Evolutionary conservation across 768 basidiomycete species (phyloP).

Genomic region (Gymnopilus dilepis): DNA sequence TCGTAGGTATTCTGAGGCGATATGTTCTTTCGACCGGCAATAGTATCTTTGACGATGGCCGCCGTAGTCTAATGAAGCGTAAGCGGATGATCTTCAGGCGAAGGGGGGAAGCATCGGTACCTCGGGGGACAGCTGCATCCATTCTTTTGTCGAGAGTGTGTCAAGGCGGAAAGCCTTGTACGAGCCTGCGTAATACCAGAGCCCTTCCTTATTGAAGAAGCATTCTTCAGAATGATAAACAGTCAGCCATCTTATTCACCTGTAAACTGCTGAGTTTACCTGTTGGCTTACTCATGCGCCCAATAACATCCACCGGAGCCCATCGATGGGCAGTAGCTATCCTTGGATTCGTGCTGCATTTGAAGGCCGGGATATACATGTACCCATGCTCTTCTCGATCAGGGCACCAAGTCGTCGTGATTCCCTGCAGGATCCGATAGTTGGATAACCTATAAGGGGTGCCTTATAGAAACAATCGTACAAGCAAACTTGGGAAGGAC

Average conservation of each 20-base stretch:
- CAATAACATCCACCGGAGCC: conserved; percentile 65
- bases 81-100: not conserved
- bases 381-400: conserved; percentile 86
- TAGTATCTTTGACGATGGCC: conserved; percentile 72
- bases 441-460: conserved; percentile 56
- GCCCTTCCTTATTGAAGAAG: conserved; percentile 80
- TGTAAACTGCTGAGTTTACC: conserved; percentile 47
- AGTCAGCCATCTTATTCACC: not conserved
- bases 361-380: conserved; percentile 73
- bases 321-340: conserved; percentile 80
- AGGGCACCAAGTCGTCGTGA: conserved; percentile 79
- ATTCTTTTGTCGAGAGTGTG: conserved; percentile 70
- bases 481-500: too few species aligned
- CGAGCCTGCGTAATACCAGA: conserved; percentile 86
- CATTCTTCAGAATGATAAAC: conserved; percentile 54
- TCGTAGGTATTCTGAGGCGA: conserved; percentile 83
- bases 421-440: conserved; percentile 69
- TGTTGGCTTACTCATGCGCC: conserved; percentile 63
- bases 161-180: conserved; percentile 72
- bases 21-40: conserved; percentile 71
- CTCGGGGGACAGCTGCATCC: conserved; percentile 69
- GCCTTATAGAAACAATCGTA: not conserved
- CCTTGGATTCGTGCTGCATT: conserved; percentile 80
- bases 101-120: conserved; percentile 38
- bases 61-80: conserved; percentile 57